Percentiles rank a stretch among this genome's conserved stretches.
phyloP scores from a whole-genome alignment of 306 rosid species.

The Trichosanthes truncata region DNA sequence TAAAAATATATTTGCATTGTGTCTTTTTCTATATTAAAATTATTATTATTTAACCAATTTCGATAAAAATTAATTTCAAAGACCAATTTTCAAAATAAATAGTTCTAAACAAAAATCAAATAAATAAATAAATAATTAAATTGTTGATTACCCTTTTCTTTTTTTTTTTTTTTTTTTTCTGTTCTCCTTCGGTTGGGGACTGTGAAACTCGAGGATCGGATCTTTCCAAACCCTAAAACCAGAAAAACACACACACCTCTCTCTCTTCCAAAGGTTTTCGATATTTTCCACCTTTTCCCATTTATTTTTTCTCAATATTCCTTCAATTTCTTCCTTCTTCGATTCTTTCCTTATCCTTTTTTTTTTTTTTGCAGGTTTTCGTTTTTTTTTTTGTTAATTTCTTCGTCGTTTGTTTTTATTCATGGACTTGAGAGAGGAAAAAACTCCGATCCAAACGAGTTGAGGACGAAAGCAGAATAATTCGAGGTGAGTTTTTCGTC shows the following conservation, averaged over 20 bases:
- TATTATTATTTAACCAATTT: too few species aligned
- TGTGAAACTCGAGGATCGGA: slow-evolving; percentile 39
- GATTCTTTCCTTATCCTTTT: background rate
- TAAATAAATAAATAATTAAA: background rate
- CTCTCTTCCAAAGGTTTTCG: background rate
- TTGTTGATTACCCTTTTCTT: background rate
- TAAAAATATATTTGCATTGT: too few species aligned
- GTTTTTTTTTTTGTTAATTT: background rate
- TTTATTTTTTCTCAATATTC: too few species aligned
- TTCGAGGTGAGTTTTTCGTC: slow-evolving; percentile 9
- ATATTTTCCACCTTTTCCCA: background rate
- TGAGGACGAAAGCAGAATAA: background rate
- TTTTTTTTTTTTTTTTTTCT: too few species aligned
- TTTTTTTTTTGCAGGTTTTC: background rate
- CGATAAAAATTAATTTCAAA: too few species aligned
- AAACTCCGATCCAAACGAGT: slow-evolving; percentile 10
- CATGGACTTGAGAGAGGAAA: background rate
- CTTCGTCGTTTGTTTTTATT: background rate
- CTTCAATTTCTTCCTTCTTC: background rate
- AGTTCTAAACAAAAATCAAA: too few species aligned
- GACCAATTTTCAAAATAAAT: too few species aligned
- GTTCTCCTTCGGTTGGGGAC: slow-evolving; percentile 23
- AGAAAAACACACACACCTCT: background rate
- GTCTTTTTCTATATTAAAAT: too few species aligned
- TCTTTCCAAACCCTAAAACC: slow-evolving; percentile 17